Evolutionary conservation across 139 green algal genomes (phyloP).

Genomic region (Chlamydomonas schloesseri): DNA sequence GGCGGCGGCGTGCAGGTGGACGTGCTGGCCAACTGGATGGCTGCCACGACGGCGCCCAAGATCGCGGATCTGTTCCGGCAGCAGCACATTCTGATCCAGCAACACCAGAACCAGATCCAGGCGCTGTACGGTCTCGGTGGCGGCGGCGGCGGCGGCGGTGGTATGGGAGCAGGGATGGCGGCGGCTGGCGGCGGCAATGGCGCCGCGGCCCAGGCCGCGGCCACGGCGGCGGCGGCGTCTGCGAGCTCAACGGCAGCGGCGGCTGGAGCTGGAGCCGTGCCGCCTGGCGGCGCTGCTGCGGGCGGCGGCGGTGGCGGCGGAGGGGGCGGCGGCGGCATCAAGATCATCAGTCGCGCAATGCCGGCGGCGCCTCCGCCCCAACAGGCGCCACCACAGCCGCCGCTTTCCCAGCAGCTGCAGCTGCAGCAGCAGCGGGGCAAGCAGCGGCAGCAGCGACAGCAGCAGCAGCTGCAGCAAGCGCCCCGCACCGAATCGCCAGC

Average conservation of each 20-base stretch:
- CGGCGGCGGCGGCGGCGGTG: too few species aligned
- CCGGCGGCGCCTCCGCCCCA: neutral
- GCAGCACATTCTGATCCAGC: constrained; percentile 5
- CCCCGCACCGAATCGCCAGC: neutral
- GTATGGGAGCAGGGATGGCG: too few species aligned
- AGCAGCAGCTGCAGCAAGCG: neutral
- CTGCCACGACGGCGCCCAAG: neutral
- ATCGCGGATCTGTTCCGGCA: neutral
- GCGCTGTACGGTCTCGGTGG: too few species aligned
- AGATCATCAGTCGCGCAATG: neutral
- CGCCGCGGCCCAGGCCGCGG: too few species aligned
- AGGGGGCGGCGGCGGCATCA: neutral
- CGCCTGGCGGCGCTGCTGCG: neutral
- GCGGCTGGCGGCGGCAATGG: too few species aligned
- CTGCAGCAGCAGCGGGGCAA: neutral
- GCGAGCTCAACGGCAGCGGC: neutral
- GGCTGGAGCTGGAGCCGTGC: neutral
- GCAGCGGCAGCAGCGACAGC: constrained; percentile 34
- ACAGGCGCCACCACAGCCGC: neutral
- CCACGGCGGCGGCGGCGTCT: too few species aligned
- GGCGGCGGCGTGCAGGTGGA: neutral
- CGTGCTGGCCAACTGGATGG: constrained; percentile 23
- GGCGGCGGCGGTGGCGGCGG: neutral
- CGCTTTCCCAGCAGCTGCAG: too few species aligned
- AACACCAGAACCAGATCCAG: neutral